phyloP scores from a whole-genome alignment of 352 stramenopile species.

The Blastocystis sp. region DNA sequence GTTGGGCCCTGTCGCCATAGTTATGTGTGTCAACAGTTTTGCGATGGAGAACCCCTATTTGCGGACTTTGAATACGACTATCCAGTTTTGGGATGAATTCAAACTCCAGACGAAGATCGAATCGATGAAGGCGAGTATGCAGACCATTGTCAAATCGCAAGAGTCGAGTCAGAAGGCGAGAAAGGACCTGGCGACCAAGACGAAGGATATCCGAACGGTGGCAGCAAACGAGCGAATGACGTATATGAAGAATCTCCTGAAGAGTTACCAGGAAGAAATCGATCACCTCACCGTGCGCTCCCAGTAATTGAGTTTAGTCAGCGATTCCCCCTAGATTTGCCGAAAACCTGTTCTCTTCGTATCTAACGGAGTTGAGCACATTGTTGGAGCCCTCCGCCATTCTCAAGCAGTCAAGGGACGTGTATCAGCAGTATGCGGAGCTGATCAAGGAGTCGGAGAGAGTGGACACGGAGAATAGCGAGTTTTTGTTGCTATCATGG shows the following conservation, averaged over 20 bases:
- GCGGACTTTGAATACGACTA: slow-evolving; percentile 13
- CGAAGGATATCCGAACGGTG: slow-evolving; percentile 30
- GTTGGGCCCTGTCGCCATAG: too few relatives aligned
- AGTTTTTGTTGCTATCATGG: background rate
- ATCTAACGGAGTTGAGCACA: slow-evolving; percentile 12
- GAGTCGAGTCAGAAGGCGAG: slow-evolving; percentile 40
- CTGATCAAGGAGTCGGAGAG: slow-evolving; percentile 26
- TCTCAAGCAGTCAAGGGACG: slow-evolving; percentile 17
- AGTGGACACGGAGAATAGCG: slow-evolving; percentile 37
- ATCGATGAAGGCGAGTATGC: slow-evolving; percentile 32
- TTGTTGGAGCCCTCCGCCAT: slow-evolving; percentile 13
- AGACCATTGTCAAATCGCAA: slow-evolving; percentile 53
- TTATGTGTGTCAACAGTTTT: background rate
- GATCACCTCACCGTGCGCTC: slow-evolving; percentile 43
- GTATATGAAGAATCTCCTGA: slow-evolving; percentile 51
- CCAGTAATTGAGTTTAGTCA: background rate
- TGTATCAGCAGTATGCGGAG: slow-evolving; percentile 21
- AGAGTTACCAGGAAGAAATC: slow-evolving; percentile 50
- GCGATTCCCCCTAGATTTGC: slow-evolving; percentile 33
- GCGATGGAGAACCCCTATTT: slow-evolving; percentile 46
- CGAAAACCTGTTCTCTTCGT: slow-evolving; percentile 51
- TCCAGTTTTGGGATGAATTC: slow-evolving; percentile 32
- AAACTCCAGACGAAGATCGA: background rate
- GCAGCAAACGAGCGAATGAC: slow-evolving; percentile 4
- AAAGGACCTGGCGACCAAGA: slow-evolving; percentile 50